Conservation (phyloP, 176 grass and related monocot genomes). For the Carex kokanica region DNA sequence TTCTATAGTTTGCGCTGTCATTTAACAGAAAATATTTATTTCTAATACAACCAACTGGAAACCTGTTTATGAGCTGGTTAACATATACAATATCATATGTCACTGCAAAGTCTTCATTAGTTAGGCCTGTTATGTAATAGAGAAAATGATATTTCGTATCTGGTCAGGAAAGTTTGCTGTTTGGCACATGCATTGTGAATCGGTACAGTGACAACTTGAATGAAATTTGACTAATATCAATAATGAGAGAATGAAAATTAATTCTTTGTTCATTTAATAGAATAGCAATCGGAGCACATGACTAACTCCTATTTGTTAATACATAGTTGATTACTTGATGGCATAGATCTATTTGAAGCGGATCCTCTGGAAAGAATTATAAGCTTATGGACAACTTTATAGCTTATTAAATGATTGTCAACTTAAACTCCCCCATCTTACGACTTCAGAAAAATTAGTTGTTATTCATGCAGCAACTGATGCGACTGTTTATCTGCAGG, state of each 20-base stretch:
- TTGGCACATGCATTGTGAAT: constrained; percentile 16
- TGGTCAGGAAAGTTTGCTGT: background rate
- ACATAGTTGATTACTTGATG: background rate
- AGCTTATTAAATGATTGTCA: background rate
- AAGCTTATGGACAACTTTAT: background rate
- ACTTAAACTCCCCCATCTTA: background rate
- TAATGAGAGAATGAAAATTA: background rate
- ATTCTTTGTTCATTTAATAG: background rate
- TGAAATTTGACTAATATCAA: constrained; percentile 6
- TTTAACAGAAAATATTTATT: background rate
- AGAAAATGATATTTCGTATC: constrained; percentile 4
- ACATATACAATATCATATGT: background rate
- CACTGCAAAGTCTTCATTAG: background rate
- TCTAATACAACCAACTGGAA: background rate
- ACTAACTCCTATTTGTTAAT: background rate
- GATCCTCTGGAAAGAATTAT: background rate
- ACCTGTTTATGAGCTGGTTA: background rate
- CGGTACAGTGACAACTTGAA: background rate
- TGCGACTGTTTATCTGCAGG: background rate
- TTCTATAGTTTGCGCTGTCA: background rate
- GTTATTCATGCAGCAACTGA: background rate
- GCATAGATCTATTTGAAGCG: background rate
- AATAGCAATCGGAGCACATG: constrained; percentile 10
- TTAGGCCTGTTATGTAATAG: background rate
- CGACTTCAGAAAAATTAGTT: background rate